Evolutionary conservation across 73 alveolate genomes (phyloP), one percentile per base, ranked within the genome.

Genomic region (Paramecium sonneborni): DNA sequence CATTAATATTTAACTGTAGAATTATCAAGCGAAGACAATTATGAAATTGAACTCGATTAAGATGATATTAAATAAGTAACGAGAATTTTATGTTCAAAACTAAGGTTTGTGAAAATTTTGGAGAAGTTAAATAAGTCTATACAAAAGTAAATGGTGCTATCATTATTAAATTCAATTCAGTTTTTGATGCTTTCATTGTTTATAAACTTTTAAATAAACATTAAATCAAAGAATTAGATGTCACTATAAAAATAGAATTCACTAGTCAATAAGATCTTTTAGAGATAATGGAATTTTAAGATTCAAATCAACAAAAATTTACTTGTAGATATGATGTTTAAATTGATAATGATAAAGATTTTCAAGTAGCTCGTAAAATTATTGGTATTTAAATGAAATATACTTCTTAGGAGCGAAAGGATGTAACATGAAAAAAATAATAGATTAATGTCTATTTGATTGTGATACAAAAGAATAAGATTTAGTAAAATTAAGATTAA

Each of bases 341-440:
- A 93, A 97, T 98, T 3, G 98, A 96, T 15, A 98, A 98, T 94
- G 99, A 98, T 58, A 96, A 97, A 97, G 99, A 98, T 39, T 98
- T 97, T 88, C 96, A 97, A 94, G 99, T 98, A 21, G 99, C 99
- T 24, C 95, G 99, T 86, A 95, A 98, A 76, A 85, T 98, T 21
- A 98, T 98, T 34, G 82, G 82, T 58, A 58, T 58, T 48, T 14
- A 15, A 58, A 9, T 58, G 43, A 4, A 58, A 1, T 28, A 1
- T 23, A 11, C 3, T 21, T n/a, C n/a, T 24, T 6, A 58, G 99
- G 99, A 20, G 94, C 98, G 0, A 96, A 97, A 93, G 99, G 99
- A 24, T 94, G 96, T 68, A 98, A 98, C 89, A 98, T 98, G 99
- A 98, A 98, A 93, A 95, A 96, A 88, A 97, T 98, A 72, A 93